A percentile compares a stretch with the other conserved stretches of the same genome.
phyloP scores from a whole-genome alignment of 257 asterid genomes.

The Craterostigma plantagineum region DNA sequence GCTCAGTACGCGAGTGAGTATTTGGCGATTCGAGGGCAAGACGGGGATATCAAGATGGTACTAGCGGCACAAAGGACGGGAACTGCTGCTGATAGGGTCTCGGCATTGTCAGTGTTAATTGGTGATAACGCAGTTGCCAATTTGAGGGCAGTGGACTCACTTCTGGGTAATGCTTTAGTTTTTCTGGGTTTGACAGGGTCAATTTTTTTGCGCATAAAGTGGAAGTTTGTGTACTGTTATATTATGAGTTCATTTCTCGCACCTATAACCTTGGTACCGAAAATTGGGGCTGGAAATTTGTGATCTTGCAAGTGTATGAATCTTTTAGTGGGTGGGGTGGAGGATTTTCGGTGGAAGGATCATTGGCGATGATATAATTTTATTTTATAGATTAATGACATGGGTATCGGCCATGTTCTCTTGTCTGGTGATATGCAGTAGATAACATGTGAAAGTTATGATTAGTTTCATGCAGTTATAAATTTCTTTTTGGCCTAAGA shows the following conservation, averaged over 20 bases:
- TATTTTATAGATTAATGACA: background rate
- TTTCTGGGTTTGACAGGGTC: slow-evolving; percentile 5
- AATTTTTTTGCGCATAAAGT: background rate
- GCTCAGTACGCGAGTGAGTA: slow-evolving; percentile 65
- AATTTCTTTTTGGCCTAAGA: too few species aligned
- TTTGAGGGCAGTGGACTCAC: slow-evolving; percentile 59
- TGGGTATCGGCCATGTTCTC: too few species aligned
- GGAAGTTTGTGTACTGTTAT: background rate
- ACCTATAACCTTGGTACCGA: too few species aligned
- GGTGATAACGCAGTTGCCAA: slow-evolving; percentile 88
- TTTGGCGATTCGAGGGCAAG: slow-evolving; percentile 51
- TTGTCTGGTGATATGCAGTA: too few species aligned
- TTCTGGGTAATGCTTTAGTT: slow-evolving; percentile 46
- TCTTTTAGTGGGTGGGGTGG: too few species aligned
- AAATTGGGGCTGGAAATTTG: too few species aligned
- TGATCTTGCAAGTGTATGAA: too few species aligned
- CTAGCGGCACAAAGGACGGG: slow-evolving; percentile 80
- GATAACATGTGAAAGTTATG: too few species aligned
- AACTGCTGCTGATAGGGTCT: slow-evolving; percentile 89
- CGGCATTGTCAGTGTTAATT: slow-evolving; percentile 74
- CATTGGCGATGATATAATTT: background rate
- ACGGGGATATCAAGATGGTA: slow-evolving; percentile 85
- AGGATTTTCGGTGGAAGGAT: background rate
- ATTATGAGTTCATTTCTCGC: background rate
- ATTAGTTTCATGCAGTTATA: too few species aligned